Evolutionary conservation across 805 yeast genomes (phyloP).

Genomic region (Candida palmyrensis): DNA sequence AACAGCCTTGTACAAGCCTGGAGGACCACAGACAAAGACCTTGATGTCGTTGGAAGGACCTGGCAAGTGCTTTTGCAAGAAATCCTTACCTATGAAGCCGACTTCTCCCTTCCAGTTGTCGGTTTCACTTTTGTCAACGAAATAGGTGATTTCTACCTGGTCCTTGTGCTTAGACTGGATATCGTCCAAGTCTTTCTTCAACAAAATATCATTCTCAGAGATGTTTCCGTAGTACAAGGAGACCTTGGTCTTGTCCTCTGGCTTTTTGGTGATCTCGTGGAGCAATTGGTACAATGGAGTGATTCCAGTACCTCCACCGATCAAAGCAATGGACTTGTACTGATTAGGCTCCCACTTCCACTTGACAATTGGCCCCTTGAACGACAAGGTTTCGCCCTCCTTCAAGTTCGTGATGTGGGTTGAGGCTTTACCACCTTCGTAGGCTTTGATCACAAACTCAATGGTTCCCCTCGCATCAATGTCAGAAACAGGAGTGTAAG

Average conservation of each 20-base stretch:
- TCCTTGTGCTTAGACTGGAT: conserved; percentile 66
- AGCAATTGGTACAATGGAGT: conserved; percentile 91
- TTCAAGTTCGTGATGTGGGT: conserved; percentile 65
- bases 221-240: conserved; percentile 76
- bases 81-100: conserved; percentile 80
- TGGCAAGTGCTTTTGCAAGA: conserved; percentile 55
- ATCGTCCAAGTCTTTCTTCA: conserved; percentile 71
- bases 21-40: conserved; percentile 94
- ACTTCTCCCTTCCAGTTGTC: conserved; percentile 49
- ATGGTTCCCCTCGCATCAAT: conserved; percentile 65
- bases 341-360: conserved; percentile 89
- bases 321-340: conserved; percentile 70
- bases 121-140: conserved; percentile 61
- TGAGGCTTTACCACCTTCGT: conserved; percentile 82
- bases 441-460: conserved; percentile 78
- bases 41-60: conserved; percentile 55
- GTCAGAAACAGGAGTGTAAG: conserved; percentile 83
- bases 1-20: conserved; percentile 79
- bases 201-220: conserved; percentile 72
- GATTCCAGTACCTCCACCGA: conserved; percentile 97
- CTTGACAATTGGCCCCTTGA: conserved; percentile 92
- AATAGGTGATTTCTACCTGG: conserved; percentile 73
- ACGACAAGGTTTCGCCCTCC: conserved; percentile 74
- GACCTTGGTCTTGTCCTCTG: conserved; percentile 85
- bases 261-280: conserved; percentile 70